Evolutionary conservation across 768 basidiomycete genomes (phyloP).

Genomic region (Naganishia friedmannii): DNA sequence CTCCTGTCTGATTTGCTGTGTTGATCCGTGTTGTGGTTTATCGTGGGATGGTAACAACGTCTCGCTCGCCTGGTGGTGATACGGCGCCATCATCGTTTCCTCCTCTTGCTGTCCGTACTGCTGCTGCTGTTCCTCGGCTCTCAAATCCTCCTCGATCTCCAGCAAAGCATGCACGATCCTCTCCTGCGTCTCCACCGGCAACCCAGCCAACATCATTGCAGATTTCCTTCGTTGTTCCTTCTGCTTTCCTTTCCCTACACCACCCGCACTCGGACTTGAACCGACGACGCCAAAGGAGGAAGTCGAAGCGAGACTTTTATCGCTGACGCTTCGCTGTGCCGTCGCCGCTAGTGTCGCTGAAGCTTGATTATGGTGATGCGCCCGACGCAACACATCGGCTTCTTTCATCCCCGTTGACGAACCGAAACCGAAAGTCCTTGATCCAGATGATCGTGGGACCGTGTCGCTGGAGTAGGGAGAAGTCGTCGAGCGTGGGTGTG

Average conservation of each 20-base stretch:
- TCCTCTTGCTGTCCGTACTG: too few species aligned
- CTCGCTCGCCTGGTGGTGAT: conserved; percentile 5
- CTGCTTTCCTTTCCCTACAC: neutral
- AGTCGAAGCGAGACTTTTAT: neutral
- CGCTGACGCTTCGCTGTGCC: conserved; percentile 1
- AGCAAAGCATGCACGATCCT: conserved; percentile 14
- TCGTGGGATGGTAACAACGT: neutral
- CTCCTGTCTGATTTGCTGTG: too few species aligned
- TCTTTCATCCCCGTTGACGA: conserved; percentile 24
- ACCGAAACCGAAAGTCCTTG: conserved; percentile 20
- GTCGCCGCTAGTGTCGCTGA: neutral
- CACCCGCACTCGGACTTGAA: neutral
- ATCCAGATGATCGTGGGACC: neutral
- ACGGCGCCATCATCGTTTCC: neutral
- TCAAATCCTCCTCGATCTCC: conserved; percentile 26
- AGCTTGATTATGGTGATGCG: neutral
- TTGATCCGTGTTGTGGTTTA: too few species aligned
- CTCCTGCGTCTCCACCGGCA: conserved; percentile 19
- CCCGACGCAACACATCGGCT: conserved; percentile 14
- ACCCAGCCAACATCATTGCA: neutral
- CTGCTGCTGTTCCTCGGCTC: neutral
- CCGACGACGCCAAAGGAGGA: neutral
- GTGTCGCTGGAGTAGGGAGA: neutral
- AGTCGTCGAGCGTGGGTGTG: neutral
- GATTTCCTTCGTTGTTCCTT: conserved; percentile 12